phyloP scores from a whole-genome alignment of 1,284 basidiomycete genomes.

The Austroboletus rostrupii region DNA sequence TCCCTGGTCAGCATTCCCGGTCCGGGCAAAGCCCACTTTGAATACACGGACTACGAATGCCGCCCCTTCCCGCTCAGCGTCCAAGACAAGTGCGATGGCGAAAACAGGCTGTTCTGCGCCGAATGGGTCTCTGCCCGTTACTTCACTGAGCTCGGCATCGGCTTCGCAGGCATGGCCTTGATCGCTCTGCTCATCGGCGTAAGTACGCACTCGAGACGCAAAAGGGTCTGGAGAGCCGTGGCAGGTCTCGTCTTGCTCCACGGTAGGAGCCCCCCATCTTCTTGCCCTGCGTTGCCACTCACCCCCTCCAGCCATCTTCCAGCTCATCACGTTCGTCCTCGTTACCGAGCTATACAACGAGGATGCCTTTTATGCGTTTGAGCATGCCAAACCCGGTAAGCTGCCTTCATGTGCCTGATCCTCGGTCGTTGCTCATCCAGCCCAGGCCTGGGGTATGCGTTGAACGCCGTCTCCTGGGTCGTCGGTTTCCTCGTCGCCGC shows the following conservation, averaged over 20 bases:
- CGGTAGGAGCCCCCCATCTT: slow-evolving; percentile 38
- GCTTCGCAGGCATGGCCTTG: slow-evolving; percentile 57
- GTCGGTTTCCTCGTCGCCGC: slow-evolving; percentile 46
- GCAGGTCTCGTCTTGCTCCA: slow-evolving; percentile 60
- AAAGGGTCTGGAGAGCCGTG: slow-evolving; percentile 70
- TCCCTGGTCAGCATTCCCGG: slow-evolving; percentile 47
- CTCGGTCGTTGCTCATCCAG: slow-evolving; percentile 4
- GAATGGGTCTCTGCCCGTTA: slow-evolving; percentile 70
- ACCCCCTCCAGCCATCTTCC: slow-evolving; percentile 45
- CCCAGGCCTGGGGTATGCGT: slow-evolving; percentile 53
- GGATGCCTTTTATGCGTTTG: slow-evolving; percentile 47
- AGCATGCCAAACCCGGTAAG: slow-evolving; percentile 57
- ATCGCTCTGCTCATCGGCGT: slow-evolving; percentile 61
- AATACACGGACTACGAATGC: slow-evolving; percentile 57
- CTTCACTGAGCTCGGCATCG: slow-evolving; percentile 55
- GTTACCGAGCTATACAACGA: slow-evolving; percentile 59
- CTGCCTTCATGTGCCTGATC: slow-evolving; percentile 5
- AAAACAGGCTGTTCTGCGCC: slow-evolving; percentile 58
- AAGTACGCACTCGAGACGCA: slow-evolving; percentile 65
- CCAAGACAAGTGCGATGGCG: slow-evolving; percentile 57
- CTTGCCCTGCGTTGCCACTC: not conserved
- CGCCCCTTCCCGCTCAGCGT: slow-evolving; percentile 61
- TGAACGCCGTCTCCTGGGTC: slow-evolving; percentile 62
- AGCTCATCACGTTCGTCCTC: slow-evolving; percentile 58
- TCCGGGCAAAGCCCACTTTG: slow-evolving; percentile 39